Conservation (phyloP, 106 monocot species). For the Amphibolis antarctica region DNA sequence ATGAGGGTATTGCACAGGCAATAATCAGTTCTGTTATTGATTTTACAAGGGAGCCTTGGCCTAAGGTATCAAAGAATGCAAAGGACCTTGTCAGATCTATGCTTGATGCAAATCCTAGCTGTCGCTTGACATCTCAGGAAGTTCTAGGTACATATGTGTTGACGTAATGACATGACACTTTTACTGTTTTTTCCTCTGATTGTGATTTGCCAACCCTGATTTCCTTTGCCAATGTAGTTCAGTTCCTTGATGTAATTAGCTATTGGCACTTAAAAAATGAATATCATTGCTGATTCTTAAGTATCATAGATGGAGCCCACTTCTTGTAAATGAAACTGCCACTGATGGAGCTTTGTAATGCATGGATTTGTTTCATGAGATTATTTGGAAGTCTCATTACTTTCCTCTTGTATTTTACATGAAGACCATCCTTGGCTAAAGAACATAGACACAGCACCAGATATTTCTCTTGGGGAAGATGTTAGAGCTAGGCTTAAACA, state of each 20-base stretch:
- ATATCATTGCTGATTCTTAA: too few species aligned
- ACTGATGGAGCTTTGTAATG: too few species aligned
- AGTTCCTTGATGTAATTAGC: too few species aligned
- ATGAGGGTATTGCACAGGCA: conserved; percentile 53
- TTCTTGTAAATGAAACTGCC: too few species aligned
- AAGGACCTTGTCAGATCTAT: conserved; percentile 48
- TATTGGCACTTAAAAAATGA: too few species aligned
- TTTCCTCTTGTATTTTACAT: conserved; percentile 7
- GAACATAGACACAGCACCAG: conserved; percentile 41
- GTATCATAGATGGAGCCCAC: too few species aligned
- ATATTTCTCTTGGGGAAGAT: conserved; percentile 64
- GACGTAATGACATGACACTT: too few species aligned
- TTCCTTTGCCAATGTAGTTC: too few species aligned
- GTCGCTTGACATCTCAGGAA: conserved; percentile 40
- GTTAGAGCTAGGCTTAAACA: conserved; percentile 59
- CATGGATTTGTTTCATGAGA: too few species aligned
- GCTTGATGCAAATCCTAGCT: conserved; percentile 46
- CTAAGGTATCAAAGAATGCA: conserved; percentile 41
- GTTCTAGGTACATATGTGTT: conserved; percentile 34
- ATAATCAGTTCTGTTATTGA: conserved; percentile 33
- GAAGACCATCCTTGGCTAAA: conserved; percentile 82
- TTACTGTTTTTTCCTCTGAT: too few species aligned
- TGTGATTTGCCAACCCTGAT: too few species aligned
- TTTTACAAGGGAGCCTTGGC: conserved; percentile 58
- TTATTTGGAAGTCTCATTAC: too few species aligned